Evolutionary conservation across 345 rosid species (phyloP), one percentile per base, ranked within the genome.

Genomic region (Bruguiera parviflora): DNA sequence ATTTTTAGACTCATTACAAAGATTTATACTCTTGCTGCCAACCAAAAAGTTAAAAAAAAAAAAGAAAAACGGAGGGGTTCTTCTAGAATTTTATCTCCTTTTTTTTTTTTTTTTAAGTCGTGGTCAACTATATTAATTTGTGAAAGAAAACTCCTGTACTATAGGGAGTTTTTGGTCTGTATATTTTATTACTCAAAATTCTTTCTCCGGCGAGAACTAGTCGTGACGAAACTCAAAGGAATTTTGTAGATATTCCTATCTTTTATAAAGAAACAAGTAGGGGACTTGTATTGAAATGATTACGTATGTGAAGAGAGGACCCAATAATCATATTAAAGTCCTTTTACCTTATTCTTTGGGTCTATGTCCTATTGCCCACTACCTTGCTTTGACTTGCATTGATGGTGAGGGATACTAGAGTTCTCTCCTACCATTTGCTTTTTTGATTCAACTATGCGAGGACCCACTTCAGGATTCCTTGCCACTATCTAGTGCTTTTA

Each of bases 361-460:
- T 9, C 59, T 10, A 22, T 22, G 28, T 5, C 59, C 28, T 55
- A 55, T 55, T 9, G 59, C 29, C 59, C 29, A 9, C 9, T 10
- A 55, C 59, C 59, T 24, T 55, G 53, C 8, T 55, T 55, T 55
- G 28, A 55, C 59, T 22, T 58, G 33, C 47, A 47, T 56, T 65
- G 80, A 73, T 63, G 10, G 66, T 65, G 70, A 58, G 35, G 58
- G 74, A 7, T 56, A 5, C 49, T 5, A 22, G 15, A 1, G 25
- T 24, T 55, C 10, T 55, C 29, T 24, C 29, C 29, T 55, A 22
- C 27, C 18, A 43, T 43, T 43, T 43, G 16, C 24, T 9, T 55
- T 55, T 55, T 15, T 10, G 59, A 29, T 55, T 55, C 59, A 24
- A 55, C 29, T 22, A 55, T 28, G 59, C 28, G 22, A 27, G 22